phyloP scores from a whole-genome alignment of 2,329 filamentous ascomycete genomes.

The Mycosphaerella sp. region DNA sequence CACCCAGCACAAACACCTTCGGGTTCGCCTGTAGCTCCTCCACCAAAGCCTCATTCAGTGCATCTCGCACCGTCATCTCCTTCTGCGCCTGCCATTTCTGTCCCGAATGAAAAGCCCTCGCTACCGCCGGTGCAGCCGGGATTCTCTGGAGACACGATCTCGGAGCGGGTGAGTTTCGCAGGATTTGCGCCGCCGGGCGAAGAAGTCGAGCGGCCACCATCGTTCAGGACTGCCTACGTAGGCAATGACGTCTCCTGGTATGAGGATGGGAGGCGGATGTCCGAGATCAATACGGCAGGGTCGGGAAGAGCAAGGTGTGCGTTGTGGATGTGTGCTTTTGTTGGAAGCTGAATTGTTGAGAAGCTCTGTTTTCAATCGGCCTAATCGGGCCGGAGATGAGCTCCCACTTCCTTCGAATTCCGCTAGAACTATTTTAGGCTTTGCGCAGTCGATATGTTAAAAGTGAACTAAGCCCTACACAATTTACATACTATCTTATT shows the following conservation, averaged over 20 bases:
- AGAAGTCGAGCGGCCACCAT: conserved; percentile 59
- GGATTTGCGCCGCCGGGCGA: conserved; percentile 57
- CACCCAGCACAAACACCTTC: conserved; percentile 93
- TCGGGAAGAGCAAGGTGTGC: background rate
- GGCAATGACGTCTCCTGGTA: conserved; percentile 7
- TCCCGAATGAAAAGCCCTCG: conserved; percentile 56
- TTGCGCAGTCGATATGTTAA: background rate
- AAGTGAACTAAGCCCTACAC: background rate
- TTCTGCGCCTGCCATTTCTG: conserved; percentile 47
- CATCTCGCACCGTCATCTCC: conserved; percentile 95
- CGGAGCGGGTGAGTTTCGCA: conserved; percentile 49
- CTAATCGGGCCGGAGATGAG: background rate
- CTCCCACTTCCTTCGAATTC: background rate
- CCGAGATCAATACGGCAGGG: background rate
- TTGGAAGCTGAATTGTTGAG: background rate
- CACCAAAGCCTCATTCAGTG: conserved; percentile 92
- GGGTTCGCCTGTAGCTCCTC: conserved; percentile 93
- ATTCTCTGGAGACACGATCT: no score
- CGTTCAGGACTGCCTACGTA: background rate
- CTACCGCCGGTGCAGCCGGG: conserved; percentile 26
- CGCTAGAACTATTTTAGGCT: background rate
- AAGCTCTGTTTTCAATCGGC: background rate
- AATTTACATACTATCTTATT: background rate
- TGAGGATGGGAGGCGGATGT: background rate
- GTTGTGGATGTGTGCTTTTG: no score